A percentile compares a stretch with the other conserved stretches of the same genome.
Conservation (phyloP, 179 eudicot species). For the Nepenthes alata region DNA sequence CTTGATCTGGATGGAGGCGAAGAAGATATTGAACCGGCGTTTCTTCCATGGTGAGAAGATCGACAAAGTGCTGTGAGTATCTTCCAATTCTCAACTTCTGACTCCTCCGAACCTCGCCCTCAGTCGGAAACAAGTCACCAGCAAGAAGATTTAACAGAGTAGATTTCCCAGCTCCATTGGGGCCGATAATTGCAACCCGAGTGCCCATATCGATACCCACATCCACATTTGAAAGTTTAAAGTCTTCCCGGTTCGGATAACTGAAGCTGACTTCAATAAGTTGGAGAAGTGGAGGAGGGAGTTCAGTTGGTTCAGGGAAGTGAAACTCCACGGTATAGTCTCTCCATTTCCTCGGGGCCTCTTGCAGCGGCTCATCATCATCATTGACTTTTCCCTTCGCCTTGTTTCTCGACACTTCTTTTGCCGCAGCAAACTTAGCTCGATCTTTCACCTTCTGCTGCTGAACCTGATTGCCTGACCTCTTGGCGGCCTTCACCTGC, state of each 20-base stretch:
- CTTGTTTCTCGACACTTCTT: slow-evolving; percentile 54
- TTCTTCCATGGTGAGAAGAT: slow-evolving; percentile 74
- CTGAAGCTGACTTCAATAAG: slow-evolving; percentile 77
- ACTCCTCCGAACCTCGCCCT: slow-evolving; percentile 76
- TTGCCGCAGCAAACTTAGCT: slow-evolving; percentile 52
- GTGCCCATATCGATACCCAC: slow-evolving; percentile 97
- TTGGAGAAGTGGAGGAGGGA: slow-evolving; percentile 82
- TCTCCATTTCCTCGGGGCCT: slow-evolving; percentile 76
- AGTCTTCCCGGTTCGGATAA: slow-evolving; percentile 65
- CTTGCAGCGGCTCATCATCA: slow-evolving; percentile 51
- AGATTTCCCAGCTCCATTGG: slow-evolving; percentile 89
- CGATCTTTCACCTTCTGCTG: slow-evolving; percentile 75
- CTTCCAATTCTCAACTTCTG: slow-evolving; percentile 83
- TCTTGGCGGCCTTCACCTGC: slow-evolving; percentile 73
- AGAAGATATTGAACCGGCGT: slow-evolving; percentile 79
- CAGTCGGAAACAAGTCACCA: slow-evolving; percentile 61
- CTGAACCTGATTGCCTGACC: slow-evolving; percentile 55
- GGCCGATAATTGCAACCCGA: slow-evolving; percentile 84
- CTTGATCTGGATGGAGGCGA: slow-evolving; percentile 84
- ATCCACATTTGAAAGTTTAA: slow-evolving; percentile 64
- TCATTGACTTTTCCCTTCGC: slow-evolving; percentile 50
- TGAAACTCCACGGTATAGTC: slow-evolving; percentile 85
- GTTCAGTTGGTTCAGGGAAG: slow-evolving; percentile 88
- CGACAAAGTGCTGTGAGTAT: slow-evolving; percentile 86
- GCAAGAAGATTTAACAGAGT: slow-evolving; percentile 79